Evolutionary conservation across 1,139 yeast species (phyloP).

Genomic region (Casaregolazyma lundiana): DNA sequence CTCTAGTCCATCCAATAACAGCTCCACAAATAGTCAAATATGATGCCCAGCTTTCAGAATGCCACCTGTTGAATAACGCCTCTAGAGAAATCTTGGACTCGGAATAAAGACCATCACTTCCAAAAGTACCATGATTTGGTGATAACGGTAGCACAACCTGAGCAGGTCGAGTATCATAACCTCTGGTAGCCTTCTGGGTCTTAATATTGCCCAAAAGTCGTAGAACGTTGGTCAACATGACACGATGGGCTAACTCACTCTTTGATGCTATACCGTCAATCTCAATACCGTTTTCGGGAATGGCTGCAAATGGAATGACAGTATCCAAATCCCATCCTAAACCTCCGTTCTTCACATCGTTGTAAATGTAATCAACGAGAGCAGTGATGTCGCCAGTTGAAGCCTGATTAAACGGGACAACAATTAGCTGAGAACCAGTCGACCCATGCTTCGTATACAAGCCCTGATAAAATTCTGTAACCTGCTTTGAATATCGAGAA

Average conservation of each 20-base stretch:
- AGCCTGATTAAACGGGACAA: conserved; percentile 98
- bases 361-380: conserved; percentile 78
- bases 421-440: conserved; percentile 82
- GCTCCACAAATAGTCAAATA: conserved; percentile 98
- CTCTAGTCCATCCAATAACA: conserved; percentile 99
- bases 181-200: conserved; percentile 65
- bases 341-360: conserved; percentile 78
- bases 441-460: conserved; percentile 92
- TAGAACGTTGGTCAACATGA: conserved; percentile 92
- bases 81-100: conserved; percentile 94
- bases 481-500: conserved; percentile 88
- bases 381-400: conserved; percentile 90
- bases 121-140: conserved; percentile 98
- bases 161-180: conserved; percentile 94
- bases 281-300: conserved; percentile 97
- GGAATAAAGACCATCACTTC: conserved; percentile 95
- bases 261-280: conserved; percentile 87
- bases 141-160: conserved; percentile 94
- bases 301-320: conserved; percentile 95
- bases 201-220: conserved; percentile 90
- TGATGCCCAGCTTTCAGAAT: conserved; percentile 93
- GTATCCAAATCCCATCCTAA: conserved; percentile 98
- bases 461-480: conserved; percentile 92
- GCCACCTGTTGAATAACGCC: conserved; percentile 97
- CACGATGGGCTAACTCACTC: conserved; percentile 96